Conservation (phyloP, 2,329 filamentous ascomycete species). For the Alternaria incomplexa region DNA sequence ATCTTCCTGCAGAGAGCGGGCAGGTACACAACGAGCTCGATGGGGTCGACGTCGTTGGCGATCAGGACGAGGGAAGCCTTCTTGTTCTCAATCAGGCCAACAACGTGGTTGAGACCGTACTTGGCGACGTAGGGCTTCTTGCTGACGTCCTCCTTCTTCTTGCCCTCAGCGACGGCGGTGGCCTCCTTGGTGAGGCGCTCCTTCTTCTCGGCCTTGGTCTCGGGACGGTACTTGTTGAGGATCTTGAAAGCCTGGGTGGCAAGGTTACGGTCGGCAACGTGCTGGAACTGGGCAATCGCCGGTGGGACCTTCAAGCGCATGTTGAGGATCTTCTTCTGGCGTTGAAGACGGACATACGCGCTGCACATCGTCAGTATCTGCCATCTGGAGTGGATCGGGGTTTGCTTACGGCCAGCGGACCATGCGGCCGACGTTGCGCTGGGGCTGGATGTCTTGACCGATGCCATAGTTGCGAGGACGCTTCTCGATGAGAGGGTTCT, state of each 20-base stretch:
- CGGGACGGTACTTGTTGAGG: conserved; percentile 99
- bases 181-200: conserved; percentile 98
- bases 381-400: not conserved
- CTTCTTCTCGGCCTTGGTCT: conserved; percentile 99
- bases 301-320: conserved; percentile 98
- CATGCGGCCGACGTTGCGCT: conserved; percentile 78
- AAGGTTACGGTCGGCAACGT: conserved; percentile 72
- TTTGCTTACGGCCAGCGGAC: conserved; percentile 70
- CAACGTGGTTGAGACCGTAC: conserved; percentile 99
- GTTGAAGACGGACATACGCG: conserved; percentile 91
- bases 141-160: conserved; percentile 98
- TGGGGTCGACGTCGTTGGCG: conserved; percentile 99
- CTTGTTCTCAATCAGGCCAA: conserved; percentile 75
- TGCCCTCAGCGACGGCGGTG: conserved; percentile 95
- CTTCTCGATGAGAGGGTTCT: conserved; percentile 99
- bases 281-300: conserved; percentile 96
- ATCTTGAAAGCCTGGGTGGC: conserved; percentile 98
- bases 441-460: conserved; percentile 84
- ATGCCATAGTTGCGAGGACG: conserved; percentile 97
- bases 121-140: conserved; percentile 99
- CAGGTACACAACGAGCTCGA: conserved; percentile 99
- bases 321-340: conserved; percentile 94
- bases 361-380: not conserved
- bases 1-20: conserved; percentile 99
- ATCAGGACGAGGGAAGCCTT: conserved; percentile 98